Base-by-base conservation (phyloP, 148 eudicot species). In the Dysphania ambrosioides region DNA sequence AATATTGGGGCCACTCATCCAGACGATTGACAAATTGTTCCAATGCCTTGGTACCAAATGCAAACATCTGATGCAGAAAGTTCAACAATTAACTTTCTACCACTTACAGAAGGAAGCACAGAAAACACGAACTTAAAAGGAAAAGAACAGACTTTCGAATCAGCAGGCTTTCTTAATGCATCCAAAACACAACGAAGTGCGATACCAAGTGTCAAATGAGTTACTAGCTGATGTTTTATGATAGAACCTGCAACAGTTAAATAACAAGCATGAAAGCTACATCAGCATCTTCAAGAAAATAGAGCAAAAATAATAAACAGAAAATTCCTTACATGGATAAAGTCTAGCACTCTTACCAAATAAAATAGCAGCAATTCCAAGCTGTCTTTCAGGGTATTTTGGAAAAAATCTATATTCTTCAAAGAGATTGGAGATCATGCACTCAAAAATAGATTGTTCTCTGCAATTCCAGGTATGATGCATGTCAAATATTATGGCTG, bases 1-100 rank as follows among this genome's bases (percentile, higher is more conserved):
- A 94, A 70, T 87, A 94, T 71, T 92, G 98, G 64, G 98, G 97
- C 98, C 96, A 94, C 83, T 94, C 98, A 70, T 85, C 83, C 82
- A 94, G 74, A 60, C 98, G 98, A 56, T 83, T 91, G 70, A 87
- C 81, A 82, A 94, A 94, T 79, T 91, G 93, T 69, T 94, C 96
- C 79, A 94, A 77, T 32, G 98, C 98, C 75, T 76, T 90, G 53
- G 88, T 87, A 77, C 98, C 97, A 85, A 94, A 92, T 30, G 85
- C 82, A 84, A 94, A 94, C 95, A 91, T 91, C 98, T 94, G 87
- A 66, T 41, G 76, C 73, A 76, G 44, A 75, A 66, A 80, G n/a
- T 36, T 24, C 49, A 73, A 6, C 56, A 3, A 1, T 70, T 32
- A 15, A 51, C 61, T 12, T 66, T 57, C 6, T 24, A 40, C 66